phyloP scores from a whole-genome alignment of 441 rosid genomes.

The Syzygium malaccense region DNA sequence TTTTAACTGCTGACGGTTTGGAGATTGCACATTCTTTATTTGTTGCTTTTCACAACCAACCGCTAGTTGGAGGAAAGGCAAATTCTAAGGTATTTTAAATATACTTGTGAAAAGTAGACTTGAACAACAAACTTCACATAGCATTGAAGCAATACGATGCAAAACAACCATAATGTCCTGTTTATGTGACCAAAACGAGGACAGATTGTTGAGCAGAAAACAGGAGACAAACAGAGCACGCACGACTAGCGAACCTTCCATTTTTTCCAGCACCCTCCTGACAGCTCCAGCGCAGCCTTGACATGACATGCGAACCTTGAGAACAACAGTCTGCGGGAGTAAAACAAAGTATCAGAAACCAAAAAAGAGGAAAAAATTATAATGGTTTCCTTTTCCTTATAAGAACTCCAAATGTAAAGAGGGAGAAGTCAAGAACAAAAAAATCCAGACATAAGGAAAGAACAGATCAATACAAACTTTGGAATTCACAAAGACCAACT shows the following conservation, averaged over 20 bases:
- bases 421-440: background rate
- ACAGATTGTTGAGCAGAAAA: background rate
- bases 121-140: background rate
- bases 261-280: conserved; percentile 10
- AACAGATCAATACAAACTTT: background rate
- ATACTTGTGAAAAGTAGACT: background rate
- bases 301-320: conserved; percentile 13
- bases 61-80: background rate
- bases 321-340: conserved; percentile 6
- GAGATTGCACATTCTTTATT: background rate
- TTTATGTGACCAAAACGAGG: background rate
- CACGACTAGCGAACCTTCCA: conserved; percentile 4
- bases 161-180: background rate
- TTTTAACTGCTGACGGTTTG: background rate
- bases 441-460: background rate
- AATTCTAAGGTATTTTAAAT: background rate
- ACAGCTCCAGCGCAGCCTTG: conserved; percentile 15
- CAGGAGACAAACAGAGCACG: background rate
- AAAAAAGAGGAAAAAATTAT: background rate
- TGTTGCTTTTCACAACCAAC: background rate
- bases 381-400: background rate
- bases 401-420: background rate
- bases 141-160: background rate
- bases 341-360: background rate
- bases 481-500: background rate